Evolutionary conservation across 768 basidiomycete species (phyloP), one percentile per base, ranked within the genome.

Genomic region (Udeniomyces megalosporus): DNA sequence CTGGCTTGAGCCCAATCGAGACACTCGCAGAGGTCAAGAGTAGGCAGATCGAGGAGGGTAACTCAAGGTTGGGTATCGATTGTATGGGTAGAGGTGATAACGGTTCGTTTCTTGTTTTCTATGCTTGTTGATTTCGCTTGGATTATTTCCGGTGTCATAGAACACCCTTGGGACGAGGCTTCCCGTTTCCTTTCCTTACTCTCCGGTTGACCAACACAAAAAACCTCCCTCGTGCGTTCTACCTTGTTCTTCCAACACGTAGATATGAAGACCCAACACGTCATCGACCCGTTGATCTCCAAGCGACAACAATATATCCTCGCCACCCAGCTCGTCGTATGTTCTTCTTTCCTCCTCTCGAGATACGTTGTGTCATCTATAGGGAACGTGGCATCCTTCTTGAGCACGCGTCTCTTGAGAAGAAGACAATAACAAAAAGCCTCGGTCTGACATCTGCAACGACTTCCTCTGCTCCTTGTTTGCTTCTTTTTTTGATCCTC

Each of bases 211-310:
- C n/a, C n/a, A n/a, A n/a, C n/a, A n/a, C n/a, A n/a, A n/a, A n/a
- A n/a, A n/a, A n/a, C n/a, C n/a, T n/a, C n/a, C n/a, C n/a, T n/a
- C n/a, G n/a, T n/a, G n/a, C n/a, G n/a, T n/a, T n/a, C n/a, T n/a
- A n/a, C n/a, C 6, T 14, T 32, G 29, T 22, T 46, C 46, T 34
- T 20, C 51, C n/a, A 4, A 8, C 46, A 14, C 2, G 15, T 71
- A 96, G 93, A 99, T 69, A 99, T 99, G 93, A 93, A 86, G 78
- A 80, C 84, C 70, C 93, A 96, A 72, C 88, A 90, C 69, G 92
- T 97, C 47, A 91, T 92, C 68, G 95, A 99, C 70, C 93, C 95
- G 31, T 76, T 96, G 67, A 95, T 97, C 74, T 91, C 91, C 46
- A 99, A 97, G 76, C 78, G 93, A 70, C 92, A 96, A 71, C 93